Evolutionary conservation across 1,139 yeast species (phyloP).

Genomic region (Yamadazyma atmosphaerica): DNA sequence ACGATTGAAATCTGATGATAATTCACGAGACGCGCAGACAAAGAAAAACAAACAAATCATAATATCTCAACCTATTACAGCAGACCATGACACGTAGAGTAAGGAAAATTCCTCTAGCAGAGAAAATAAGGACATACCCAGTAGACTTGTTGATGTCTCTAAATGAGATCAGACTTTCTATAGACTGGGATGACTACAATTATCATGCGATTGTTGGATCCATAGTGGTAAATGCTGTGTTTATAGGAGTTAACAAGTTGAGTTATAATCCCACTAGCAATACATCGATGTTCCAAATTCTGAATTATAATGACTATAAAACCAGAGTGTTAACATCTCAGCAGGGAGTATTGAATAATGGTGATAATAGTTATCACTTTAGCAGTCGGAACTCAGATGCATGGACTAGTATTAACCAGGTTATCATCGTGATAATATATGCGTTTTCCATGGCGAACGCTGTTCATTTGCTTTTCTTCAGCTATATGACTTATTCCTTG

Average conservation of each 20-base stretch:
- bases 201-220: slow-evolving; percentile 42
- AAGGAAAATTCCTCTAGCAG: slow-evolving; percentile 34
- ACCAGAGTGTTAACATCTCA: not conserved
- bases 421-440: slow-evolving; percentile 8
- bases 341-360: not conserved
- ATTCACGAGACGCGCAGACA: too few species aligned
- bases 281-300: slow-evolving; percentile 1
- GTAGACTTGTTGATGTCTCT: slow-evolving; percentile 53
- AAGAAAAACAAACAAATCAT: not conserved
- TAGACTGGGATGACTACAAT: slow-evolving; percentile 67
- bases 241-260: slow-evolving; percentile 17
- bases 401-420: slow-evolving; percentile 1
- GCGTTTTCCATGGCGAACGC: slow-evolving; percentile 26
- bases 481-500: slow-evolving; percentile 41
- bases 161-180: slow-evolving; percentile 53
- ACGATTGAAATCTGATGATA: too few species aligned
- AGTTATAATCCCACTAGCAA: slow-evolving; percentile 17
- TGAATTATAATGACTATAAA: slow-evolving; percentile 1
- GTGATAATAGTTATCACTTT: not conserved
- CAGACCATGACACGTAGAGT: slow-evolving; percentile 19
- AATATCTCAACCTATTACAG: slow-evolving; percentile 1
- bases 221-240: slow-evolving; percentile 23
- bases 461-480: slow-evolving; percentile 27
- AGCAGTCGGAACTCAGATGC: not conserved
- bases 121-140: slow-evolving; percentile 51